Evolutionary conservation across 495 filamentous ascomycete genomes (phyloP), one percentile per base, ranked within the genome.

Genomic region (Penicillium egyptiacum): DNA sequence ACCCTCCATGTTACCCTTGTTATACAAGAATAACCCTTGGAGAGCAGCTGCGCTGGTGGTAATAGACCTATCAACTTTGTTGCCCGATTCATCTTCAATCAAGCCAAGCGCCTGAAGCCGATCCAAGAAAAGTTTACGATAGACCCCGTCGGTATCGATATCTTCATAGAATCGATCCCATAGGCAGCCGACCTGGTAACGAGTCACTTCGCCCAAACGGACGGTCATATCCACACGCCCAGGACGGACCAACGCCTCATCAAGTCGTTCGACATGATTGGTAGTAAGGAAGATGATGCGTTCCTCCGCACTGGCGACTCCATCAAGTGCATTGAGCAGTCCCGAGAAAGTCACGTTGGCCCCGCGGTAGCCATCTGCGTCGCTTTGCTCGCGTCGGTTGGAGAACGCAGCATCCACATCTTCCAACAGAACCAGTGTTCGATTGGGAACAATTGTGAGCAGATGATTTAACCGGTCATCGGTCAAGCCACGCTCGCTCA

Each of bases 131-230:
- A 65, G 60, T 50, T 70, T 67, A 52, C 77, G 81, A 43, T 74
- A 59, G 6, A 56, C 51, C 9, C 83, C 86, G 48, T 86, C 80
- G 12, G 67, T 51, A 62, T 96, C 91, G n/a, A 89, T 70, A 35
- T 91, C 88, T 4, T 87, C 87, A 59, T 97, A 98, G 72, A 98
- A 98, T 28, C 94, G 83, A 70, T 92, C 88, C 94, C 94, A 98
- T 74, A 98, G 87, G 70, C 88, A 78, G 7, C 74, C 84, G 16
- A 93, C 90, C 70, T 97, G 93, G 68, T 89, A 89, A 50, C 83
- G 79, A 35, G 89, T 91, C 19, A 92, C 91, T 68, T 94, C 89
- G 14, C 92, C 95, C 43, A 98, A 85, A 39, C 89, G 83, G 4
- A 96, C 86, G 42, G 88, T 93, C 86, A 98, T 90, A 70, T 98